These are phyloP conservation scores for Pseudotsuga menziesii DNA, from an alignment of 75 land plant genomes.

Conservation along the genomic window DNA sequence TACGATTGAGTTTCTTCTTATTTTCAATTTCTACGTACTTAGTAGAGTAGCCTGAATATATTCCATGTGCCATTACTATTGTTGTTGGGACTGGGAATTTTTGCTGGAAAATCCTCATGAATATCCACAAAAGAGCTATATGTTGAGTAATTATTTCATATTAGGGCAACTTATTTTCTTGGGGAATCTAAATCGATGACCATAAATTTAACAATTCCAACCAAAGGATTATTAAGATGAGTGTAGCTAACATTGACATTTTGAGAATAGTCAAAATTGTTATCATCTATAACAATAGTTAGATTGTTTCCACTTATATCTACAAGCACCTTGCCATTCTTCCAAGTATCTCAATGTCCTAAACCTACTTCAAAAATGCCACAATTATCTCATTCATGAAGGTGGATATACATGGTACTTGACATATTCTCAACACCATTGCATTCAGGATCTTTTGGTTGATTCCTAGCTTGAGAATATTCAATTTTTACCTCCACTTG, in stretches of 20 bases:
- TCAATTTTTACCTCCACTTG: conserved; percentile 25
- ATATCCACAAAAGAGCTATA: conserved; percentile 9
- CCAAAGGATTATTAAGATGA: not conserved
- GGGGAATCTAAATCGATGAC: not conserved
- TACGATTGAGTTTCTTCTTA: not conserved
- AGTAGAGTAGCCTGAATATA: not conserved
- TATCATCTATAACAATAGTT: not conserved
- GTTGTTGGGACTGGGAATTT: not conserved
- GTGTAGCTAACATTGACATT: not conserved
- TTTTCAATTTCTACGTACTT: not conserved
- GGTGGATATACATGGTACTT: not conserved
- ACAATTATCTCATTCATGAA: conserved; percentile 1
- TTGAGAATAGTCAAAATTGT: not conserved
- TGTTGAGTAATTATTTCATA: not conserved
- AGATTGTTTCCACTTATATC: conserved; percentile 3
- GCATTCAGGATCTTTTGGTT: not conserved
- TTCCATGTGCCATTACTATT: not conserved
- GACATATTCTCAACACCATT: not conserved
- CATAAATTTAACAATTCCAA: not conserved
- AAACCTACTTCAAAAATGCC: not conserved
- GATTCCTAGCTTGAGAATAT: conserved; percentile 1
- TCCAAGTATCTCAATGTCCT: conserved; percentile 8
- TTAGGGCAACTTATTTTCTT: not conserved
- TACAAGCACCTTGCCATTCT: not conserved
- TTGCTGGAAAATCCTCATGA: conserved; percentile 7